Conservation (phyloP, 441 rosid species). For the Macaranga tanarius region DNA sequence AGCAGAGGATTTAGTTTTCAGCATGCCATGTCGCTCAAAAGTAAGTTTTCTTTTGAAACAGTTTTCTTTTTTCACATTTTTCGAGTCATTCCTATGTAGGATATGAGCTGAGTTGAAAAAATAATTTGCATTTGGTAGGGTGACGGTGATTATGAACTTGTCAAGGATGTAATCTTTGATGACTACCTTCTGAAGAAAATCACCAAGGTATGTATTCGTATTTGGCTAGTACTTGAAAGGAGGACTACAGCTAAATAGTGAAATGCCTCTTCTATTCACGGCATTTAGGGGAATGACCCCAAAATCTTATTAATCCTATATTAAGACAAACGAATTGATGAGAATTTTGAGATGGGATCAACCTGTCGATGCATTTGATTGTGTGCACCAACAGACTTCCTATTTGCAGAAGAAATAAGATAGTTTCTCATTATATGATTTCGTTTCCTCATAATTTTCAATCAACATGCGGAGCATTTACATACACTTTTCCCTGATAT, state of each 20-base stretch:
- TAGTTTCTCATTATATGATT: neutral
- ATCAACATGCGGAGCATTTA: neutral
- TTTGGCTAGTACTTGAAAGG: neutral
- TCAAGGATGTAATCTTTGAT: slow-evolving; percentile 73
- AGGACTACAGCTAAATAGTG: neutral
- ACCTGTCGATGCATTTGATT: neutral
- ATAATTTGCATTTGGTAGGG: slow-evolving; percentile 47
- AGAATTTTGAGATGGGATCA: neutral
- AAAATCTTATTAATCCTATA: neutral
- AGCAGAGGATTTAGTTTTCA: slow-evolving; percentile 79
- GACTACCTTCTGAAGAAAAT: slow-evolving; percentile 76
- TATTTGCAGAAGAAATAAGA: neutral
- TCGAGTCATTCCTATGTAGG: neutral
- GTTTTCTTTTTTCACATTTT: neutral
- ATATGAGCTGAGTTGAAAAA: neutral
- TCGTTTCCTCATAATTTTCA: neutral
- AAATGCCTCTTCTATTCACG: neutral
- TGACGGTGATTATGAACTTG: slow-evolving; percentile 92
- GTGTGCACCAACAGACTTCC: neutral
- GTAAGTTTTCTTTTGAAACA: slow-evolving; percentile 35
- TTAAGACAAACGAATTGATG: neutral
- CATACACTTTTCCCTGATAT: neutral
- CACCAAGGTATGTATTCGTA: slow-evolving; percentile 51
- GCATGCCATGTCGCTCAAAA: slow-evolving; percentile 96
- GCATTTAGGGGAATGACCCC: neutral